A percentile compares a stretch with the other conserved stretches of the same genome.
These are phyloP conservation scores for Arthrobotrys sphaeroides DNA, from an alignment of 2,329 filamentous ascomycete genomes.

Conservation along the genomic window DNA sequence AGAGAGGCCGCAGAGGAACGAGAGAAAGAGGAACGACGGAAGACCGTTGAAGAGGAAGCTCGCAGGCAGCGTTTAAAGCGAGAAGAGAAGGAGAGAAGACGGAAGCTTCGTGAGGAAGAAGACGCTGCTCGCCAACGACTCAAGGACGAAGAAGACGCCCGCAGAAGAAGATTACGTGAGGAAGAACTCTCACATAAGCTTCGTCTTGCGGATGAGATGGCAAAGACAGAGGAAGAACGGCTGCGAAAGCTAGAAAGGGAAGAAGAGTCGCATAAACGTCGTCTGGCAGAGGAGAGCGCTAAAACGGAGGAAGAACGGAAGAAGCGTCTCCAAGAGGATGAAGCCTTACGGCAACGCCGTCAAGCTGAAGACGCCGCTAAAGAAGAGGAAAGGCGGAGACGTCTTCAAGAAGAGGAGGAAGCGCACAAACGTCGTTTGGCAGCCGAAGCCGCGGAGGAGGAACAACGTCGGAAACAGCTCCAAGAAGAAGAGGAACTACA, in stretches of 20 bases:
- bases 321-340: conserved; percentile 30
- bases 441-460: conserved; percentile 35
- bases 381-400: conserved; percentile 24
- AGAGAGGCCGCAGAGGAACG: conserved; percentile 79
- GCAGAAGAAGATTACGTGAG: conserved; percentile 28
- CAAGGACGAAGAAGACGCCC: conserved; percentile 42
- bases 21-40: conserved; percentile 79
- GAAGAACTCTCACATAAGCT: conserved; percentile 49
- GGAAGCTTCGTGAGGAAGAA: conserved; percentile 86
- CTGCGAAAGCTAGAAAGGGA: conserved; percentile 70
- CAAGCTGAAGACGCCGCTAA: not conserved
- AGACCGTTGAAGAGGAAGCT: conserved; percentile 81
- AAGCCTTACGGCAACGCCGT: conserved; percentile 2
- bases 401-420: conserved; percentile 22
- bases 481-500: conserved; percentile 22
- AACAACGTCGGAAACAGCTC: conserved; percentile 63
- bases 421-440: not conserved
- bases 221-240: conserved; percentile 78
- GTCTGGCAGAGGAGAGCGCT: conserved; percentile 35
- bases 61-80: conserved; percentile 87
- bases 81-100: conserved; percentile 82
- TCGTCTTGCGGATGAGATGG: conserved; percentile 47
- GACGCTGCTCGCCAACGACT: conserved; percentile 79
- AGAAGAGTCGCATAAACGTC: conserved; percentile 45
- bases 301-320: conserved; percentile 34